Conservation (phyloP, 1,139 yeast genomes). For the Taphrina sp. region DNA sequence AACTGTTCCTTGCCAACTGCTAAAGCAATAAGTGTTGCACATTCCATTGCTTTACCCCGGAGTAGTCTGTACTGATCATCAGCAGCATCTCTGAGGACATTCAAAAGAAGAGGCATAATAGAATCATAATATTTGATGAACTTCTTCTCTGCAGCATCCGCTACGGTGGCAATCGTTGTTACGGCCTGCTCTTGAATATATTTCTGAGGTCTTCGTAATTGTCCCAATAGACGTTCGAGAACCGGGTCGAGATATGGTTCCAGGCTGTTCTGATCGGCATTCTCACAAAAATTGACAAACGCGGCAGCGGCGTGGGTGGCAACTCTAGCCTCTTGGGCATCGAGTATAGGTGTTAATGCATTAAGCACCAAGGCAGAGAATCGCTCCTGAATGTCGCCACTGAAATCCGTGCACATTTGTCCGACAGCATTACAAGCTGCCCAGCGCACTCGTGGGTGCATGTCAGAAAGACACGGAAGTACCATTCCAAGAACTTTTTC, state of each 20-base stretch:
- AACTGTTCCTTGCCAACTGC: conserved; percentile 97
- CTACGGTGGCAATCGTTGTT: conserved; percentile 94
- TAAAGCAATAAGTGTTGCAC: conserved; percentile 86
- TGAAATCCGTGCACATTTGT: conserved; percentile 96
- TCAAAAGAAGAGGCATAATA: conserved; percentile 82
- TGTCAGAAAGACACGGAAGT: conserved; percentile 74
- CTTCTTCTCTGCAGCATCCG: conserved; percentile 93
- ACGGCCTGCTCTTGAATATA: conserved; percentile 96
- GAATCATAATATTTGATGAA: conserved; percentile 91
- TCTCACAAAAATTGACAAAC: conserved; percentile 88
- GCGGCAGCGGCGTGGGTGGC: conserved; percentile 99
- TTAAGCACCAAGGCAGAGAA: conserved; percentile 80
- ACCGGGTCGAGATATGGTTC: conserved; percentile 88
- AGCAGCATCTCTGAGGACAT: conserved; percentile 77
- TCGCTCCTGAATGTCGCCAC: conserved; percentile 78
- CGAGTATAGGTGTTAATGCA: conserved; percentile 66
- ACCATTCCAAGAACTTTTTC: conserved; percentile 79
- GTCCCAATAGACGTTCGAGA: conserved; percentile 66
- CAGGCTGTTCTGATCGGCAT: conserved; percentile 78
- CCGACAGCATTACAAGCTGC: conserved; percentile 97
- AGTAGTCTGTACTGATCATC: conserved; percentile 67
- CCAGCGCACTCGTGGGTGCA: conserved; percentile 91
- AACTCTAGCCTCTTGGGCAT: conserved; percentile 53
- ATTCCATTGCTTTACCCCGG: conserved; percentile 92
- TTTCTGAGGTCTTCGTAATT: conserved; percentile 79